Evolutionary conservation across 2,329 filamentous ascomycete genomes (phyloP), one percentile per base, ranked within the genome.

Genomic region (Pseudocercospora crystallina): DNA sequence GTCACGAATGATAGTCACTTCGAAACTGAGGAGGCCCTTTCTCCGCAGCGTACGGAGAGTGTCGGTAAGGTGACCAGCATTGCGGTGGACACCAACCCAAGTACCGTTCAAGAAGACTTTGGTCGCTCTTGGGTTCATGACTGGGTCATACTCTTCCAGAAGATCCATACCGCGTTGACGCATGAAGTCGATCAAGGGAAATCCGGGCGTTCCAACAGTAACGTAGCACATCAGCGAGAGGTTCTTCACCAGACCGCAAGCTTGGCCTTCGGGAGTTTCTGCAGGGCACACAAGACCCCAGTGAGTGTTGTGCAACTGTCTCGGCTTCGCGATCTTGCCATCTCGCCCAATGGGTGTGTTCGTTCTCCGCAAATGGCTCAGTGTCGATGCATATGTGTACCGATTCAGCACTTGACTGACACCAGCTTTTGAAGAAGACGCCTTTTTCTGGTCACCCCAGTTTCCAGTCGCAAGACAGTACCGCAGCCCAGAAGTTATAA

Each of bases 381-480:
- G 75, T 0, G 92, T 97, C 35, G 95, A 99, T 12, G 94, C 85
- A 67, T 96, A 99, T 0, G 95, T 97, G 70, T 97, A 99, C 69
- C 94, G 84, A 76, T 96, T 99, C 65, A 99, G 75, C 73, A 99
- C 95, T 74, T 99, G 94, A 41, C 92, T 97, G 40, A 99, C 94
- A 79, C 94, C 95, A 40, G 94, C 94, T 58, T 95, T 97, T 1
- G 91, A 89, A 62, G 87, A 92, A 63, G 89, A 88, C 14, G 94
- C 91, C 77, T 97, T 99, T 81, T 97, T 99, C 76, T 99, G 94
- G 61, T 99, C 94, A 66, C 94, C 95, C 95, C 94, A 99, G 73
- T 99, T 99, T 60, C 94, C 94, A 11, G 94, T 99, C 20, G 94
- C 92, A 56, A 99, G 79, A 45, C 94, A 96, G 73, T 99, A 99